phyloP scores from a whole-genome alignment of 805 yeast species.

The Pichia eremophila region DNA sequence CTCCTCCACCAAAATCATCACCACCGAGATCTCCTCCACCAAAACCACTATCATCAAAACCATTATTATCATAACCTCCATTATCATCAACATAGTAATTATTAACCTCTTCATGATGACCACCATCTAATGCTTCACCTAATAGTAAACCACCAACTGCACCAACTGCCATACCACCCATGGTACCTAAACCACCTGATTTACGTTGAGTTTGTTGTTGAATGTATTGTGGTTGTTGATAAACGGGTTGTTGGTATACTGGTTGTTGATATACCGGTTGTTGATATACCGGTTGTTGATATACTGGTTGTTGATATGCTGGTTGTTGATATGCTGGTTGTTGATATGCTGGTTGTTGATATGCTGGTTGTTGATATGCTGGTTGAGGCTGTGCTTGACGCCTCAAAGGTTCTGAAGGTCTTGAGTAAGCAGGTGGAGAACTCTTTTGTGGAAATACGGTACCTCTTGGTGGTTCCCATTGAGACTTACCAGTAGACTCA shows the following conservation, averaged over 20 bases:
- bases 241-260: constrained; percentile 4
- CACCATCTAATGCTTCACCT: constrained; percentile 11
- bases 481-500: constrained; percentile 60
- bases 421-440: constrained; percentile 29
- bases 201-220: background rate
- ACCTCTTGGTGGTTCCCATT: constrained; percentile 81
- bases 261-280: constrained; percentile 1
- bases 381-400: constrained; percentile 1
- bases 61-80: constrained; percentile 13
- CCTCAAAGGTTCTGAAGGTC: background rate
- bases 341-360: constrained; percentile 8
- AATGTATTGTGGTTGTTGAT: constrained; percentile 6
- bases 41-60: constrained; percentile 10
- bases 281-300: background rate
- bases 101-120: constrained; percentile 1
- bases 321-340: background rate
- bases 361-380: background rate
- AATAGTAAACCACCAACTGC: constrained; percentile 23
- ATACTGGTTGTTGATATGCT: background rate
- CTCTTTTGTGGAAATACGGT: constrained; percentile 33
- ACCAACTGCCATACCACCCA: constrained; percentile 28
- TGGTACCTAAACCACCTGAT: constrained; percentile 19
- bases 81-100: background rate
- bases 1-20: background rate
- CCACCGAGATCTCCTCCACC: constrained; percentile 4